Evolutionary conservation across 2,329 filamentous ascomycete species (phyloP).

Genomic region (Colletotrichum filicis): DNA sequence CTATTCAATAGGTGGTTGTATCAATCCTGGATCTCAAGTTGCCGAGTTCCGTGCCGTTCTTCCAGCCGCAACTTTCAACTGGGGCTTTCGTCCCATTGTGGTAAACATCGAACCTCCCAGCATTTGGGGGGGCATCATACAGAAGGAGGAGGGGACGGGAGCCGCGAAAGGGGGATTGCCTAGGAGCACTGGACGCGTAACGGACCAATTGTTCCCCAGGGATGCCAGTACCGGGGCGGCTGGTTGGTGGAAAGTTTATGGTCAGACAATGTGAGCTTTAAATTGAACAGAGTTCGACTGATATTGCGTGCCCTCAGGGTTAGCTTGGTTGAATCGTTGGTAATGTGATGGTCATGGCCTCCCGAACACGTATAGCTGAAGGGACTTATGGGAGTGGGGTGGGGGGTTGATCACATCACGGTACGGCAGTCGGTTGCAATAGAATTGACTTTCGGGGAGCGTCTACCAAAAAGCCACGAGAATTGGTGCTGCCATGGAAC

Average conservation of each 20-base stretch:
- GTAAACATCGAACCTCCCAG: background rate
- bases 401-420: background rate
- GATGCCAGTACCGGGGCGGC: slow-evolving; percentile 1
- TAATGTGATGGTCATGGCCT: background rate
- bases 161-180: background rate
- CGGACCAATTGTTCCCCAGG: background rate
- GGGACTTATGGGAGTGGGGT: slow-evolving; percentile 16
- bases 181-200: slow-evolving; percentile 1
- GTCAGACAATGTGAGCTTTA: slow-evolving; percentile 19
- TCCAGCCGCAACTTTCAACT: background rate
- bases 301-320: background rate
- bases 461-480: background rate
- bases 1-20: background rate
- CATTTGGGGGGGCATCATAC: background rate
- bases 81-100: background rate
- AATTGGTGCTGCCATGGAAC: background rate
- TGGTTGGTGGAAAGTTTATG: slow-evolving; percentile 33
- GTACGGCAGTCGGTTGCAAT: background rate
- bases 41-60: slow-evolving; percentile 32
- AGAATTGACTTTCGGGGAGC: slow-evolving; percentile 14
- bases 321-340: background rate
- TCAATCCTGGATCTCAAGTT: background rate
- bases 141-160: background rate
- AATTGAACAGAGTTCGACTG: slow-evolving; percentile 22
- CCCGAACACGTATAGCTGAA: slow-evolving; percentile 17